Evolutionary conservation across 345 rosid species (phyloP), one percentile per base, ranked within the genome.

Genomic region (Mercurialis annua): DNA sequence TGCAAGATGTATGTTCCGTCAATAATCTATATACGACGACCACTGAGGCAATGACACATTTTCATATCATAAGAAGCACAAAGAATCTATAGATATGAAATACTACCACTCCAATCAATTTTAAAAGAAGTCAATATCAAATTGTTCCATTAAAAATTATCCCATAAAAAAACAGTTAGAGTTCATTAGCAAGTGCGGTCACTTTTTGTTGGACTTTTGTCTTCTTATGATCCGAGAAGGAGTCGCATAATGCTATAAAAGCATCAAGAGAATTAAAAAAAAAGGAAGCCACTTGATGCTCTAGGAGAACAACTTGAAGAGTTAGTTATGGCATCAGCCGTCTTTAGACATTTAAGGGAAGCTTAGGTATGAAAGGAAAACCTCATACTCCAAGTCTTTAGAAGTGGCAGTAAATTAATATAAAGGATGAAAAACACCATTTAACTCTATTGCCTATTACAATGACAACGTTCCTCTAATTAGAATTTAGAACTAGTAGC

Each of bases 1-100:
- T 7, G 52, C 68, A 27, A 69, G 24, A 56, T 4, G 50, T 15
- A 56, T 31, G 21, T 73, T 30, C 20, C 44, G 27, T 11, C 24
- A 63, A 46, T 11, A 16, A 17, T 63, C 18, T 60, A 52, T 6
- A 6, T 31, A 20, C 34, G 12, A 18, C 26, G n/a, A n/a, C n/a
- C n/a, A n/a, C n/a, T n/a, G n/a, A n/a, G n/a, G n/a, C 59, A 16
- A 56, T 24, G 11, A 29, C 59, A 61, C 15, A 40, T 23, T 15
- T 43, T 46, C 29, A 36, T 49, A 38, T 14, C 40, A 31, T 15
- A 9, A 59, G 20, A 30, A 48, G 42, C 43, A 43, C 1, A 38
- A 20, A n/a, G 10, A 62, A 20, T 26, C 17, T n/a, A 52, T 40
- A 2, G 24, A 34, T 10, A 4, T 38, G 53, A 52, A 30, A 29